phyloP scores from a whole-genome alignment of 139 green algal genomes.

The Coccomyxa sp. region DNA sequence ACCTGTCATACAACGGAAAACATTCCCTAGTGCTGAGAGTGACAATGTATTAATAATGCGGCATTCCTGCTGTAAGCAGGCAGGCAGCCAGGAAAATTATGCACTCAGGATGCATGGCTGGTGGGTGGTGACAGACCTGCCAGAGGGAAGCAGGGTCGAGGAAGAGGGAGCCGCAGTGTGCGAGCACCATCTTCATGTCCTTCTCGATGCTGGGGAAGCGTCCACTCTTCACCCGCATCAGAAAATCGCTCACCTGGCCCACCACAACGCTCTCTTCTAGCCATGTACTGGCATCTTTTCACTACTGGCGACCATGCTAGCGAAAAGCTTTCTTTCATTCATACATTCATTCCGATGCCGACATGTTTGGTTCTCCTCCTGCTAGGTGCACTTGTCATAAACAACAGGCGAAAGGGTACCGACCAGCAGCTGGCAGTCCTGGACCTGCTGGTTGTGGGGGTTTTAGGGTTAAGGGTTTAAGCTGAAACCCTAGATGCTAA shows the following conservation, averaged over 20 bases:
- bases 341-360: no score
- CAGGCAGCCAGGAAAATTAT: not conserved
- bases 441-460: slow-evolving; percentile 77
- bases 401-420: no score
- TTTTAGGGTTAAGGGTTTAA: no score
- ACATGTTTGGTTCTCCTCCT: no score
- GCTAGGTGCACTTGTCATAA: no score
- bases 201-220: slow-evolving; percentile 72
- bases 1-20: not conserved
- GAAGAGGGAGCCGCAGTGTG: slow-evolving; percentile 70
- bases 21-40: not conserved
- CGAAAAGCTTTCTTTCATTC: no score
- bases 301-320: no score
- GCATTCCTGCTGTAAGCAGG: not conserved
- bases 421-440: slow-evolving; percentile 79
- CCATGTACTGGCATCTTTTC: not conserved
- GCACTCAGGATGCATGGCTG: not conserved
- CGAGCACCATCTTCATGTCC: slow-evolving; percentile 69
- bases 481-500: no score
- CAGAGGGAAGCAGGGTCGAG: slow-evolving; percentile 52
- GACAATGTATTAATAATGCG: not conserved
- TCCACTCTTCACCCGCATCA: slow-evolving; percentile 53
- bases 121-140: slow-evolving; percentile 15
- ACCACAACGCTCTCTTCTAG: not conserved
- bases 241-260: slow-evolving; percentile 59